Evolutionary conservation across 2,329 filamentous ascomycete species (phyloP).

Genomic region (Rhexocercosporidium sp.): DNA sequence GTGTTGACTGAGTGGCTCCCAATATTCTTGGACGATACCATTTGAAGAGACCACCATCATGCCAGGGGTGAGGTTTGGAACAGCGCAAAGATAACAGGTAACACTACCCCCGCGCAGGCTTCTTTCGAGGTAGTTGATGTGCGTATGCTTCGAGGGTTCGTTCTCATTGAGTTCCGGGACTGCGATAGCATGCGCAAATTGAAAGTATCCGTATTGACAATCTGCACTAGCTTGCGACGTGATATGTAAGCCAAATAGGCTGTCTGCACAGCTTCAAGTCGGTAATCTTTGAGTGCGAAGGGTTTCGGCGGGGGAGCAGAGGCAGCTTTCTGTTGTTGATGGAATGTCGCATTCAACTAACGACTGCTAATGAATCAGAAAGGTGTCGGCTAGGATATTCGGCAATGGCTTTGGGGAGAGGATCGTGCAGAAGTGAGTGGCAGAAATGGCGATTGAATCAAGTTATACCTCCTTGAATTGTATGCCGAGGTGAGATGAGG

Average conservation of each 20-base stretch:
- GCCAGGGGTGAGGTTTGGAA: background rate
- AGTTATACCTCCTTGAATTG: background rate
- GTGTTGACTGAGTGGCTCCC: constrained; percentile 38
- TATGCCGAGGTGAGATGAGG: background rate
- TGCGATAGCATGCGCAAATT: background rate
- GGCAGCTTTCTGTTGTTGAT: background rate
- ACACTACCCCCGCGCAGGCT: background rate
- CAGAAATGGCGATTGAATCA: background rate
- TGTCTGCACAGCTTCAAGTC: background rate
- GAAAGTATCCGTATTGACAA: background rate
- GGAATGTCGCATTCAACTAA: background rate
- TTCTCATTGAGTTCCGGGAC: background rate
- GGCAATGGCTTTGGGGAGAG: background rate
- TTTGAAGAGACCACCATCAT: constrained; percentile 38
- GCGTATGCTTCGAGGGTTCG: background rate
- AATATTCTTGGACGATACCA: constrained; percentile 42
- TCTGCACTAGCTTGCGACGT: background rate
- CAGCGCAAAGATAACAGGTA: background rate
- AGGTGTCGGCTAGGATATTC: too few relatives aligned
- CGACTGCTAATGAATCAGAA: too few relatives aligned
- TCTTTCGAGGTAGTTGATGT: background rate
- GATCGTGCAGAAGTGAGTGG: background rate
- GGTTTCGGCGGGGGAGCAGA: background rate
- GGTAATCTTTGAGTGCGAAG: background rate
- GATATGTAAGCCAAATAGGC: background rate